A percentile compares a stretch with the other conserved stretches of the same genome.
phyloP scores from a whole-genome alignment of 805 yeast genomes.

The Candida succiphila region DNA sequence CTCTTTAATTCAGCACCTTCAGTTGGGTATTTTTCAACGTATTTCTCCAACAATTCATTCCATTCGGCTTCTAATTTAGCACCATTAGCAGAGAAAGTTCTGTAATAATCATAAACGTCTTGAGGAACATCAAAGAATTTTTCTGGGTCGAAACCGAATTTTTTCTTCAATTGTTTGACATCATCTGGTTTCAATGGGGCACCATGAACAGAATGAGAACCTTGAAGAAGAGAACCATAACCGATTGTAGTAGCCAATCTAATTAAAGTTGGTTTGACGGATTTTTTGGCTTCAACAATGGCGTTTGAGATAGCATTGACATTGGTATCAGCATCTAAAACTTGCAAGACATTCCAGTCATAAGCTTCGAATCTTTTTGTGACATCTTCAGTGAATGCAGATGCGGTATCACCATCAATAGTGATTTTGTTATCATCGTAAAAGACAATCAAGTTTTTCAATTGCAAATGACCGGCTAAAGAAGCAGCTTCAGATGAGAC shows the following conservation, averaged over 20 bases:
- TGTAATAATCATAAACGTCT: conserved; percentile 70
- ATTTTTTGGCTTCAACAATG: conserved; percentile 68
- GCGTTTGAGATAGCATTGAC: conserved; percentile 59
- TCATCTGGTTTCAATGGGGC: conserved; percentile 93
- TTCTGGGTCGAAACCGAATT: conserved; percentile 83
- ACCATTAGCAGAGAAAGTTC: conserved; percentile 44
- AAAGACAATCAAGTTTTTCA: conserved; percentile 87
- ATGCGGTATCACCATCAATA: conserved; percentile 86
- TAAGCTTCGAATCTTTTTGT: conserved; percentile 75
- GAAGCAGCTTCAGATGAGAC: conserved; percentile 91
- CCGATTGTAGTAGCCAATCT: conserved; percentile 89
- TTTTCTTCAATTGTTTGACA: conserved; percentile 72
- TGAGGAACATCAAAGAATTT: conserved; percentile 70
- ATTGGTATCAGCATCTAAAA: conserved; percentile 76
- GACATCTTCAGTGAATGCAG: conserved; percentile 92
- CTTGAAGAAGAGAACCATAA: conserved; percentile 77
- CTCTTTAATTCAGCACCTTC: conserved; percentile 71
- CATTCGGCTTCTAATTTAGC: conserved; percentile 64
- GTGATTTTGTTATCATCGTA: conserved; percentile 97
- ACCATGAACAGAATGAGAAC: conserved; percentile 93
- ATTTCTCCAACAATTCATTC: conserved; percentile 53
- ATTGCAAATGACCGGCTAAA: conserved; percentile 90
- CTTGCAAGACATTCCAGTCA: conserved; percentile 84
- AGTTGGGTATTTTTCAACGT: conserved; percentile 63
- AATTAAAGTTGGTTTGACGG: conserved; percentile 82